Conservation (phyloP, 305 asterid species). For the Solanum hybrid region DNA sequence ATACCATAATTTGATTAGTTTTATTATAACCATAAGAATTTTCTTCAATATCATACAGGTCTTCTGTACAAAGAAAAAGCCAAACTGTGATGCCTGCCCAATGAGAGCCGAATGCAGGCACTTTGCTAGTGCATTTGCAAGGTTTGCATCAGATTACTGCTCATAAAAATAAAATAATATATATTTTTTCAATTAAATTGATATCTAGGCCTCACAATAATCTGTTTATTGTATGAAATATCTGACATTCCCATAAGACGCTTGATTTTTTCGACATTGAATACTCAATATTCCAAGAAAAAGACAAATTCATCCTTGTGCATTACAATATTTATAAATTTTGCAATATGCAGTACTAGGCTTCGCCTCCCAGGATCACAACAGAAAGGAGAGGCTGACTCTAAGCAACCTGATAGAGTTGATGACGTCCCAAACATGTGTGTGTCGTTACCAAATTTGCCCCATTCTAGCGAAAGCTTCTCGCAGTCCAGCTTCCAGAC, state of each 20-base stretch:
- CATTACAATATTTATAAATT: neutral
- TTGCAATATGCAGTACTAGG: conserved; percentile 24
- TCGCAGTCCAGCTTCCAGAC: neutral
- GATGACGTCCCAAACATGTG: conserved; percentile 3
- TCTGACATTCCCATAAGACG: neutral
- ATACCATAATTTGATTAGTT: neutral
- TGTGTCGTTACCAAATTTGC: neutral
- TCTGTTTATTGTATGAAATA: neutral
- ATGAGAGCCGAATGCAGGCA: conserved; percentile 45
- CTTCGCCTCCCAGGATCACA: conserved; percentile 22
- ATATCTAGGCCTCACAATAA: neutral
- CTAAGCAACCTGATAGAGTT: conserved; percentile 6
- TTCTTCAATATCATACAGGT: conserved; percentile 21
- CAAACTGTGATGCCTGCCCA: conserved; percentile 66
- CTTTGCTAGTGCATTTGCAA: conserved; percentile 45
- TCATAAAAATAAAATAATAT: neutral
- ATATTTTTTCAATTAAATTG: neutral
- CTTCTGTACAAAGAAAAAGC: conserved; percentile 44
- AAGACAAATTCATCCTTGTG: neutral
- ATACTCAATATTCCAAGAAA: neutral
- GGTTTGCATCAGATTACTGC: conserved; percentile 26
- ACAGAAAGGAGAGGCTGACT: neutral
- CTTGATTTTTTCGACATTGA: neutral
- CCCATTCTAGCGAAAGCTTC: neutral
- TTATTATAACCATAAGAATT: neutral